A percentile compares a stretch with the other conserved stretches of the same genome.
Conservation (phyloP, 176 grass and related monocot genomes). For the Ampelocalamus luodianensis region DNA sequence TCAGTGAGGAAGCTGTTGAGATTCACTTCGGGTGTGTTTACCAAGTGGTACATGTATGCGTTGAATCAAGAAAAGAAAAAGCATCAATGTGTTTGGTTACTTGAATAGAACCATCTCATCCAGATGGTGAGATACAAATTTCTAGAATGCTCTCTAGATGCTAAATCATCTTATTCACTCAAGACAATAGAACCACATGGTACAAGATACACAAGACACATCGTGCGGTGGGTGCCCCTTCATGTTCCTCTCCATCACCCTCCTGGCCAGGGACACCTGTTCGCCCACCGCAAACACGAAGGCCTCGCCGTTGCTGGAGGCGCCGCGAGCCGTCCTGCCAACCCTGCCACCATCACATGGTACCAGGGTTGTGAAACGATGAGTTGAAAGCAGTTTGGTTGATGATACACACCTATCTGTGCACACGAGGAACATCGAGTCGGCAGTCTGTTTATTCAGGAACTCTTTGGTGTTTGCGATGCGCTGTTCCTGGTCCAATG, state of each 20-base stretch:
- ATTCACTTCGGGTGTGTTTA: too few relatives aligned
- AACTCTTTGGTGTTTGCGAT: slow-evolving; percentile 80
- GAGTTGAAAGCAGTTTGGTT: not conserved
- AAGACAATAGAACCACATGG: too few relatives aligned
- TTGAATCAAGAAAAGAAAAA: too few relatives aligned
- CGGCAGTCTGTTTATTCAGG: slow-evolving; percentile 58
- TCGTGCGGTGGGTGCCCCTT: slow-evolving; percentile 90
- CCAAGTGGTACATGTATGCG: too few relatives aligned
- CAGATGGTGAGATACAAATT: too few relatives aligned
- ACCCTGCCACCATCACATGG: slow-evolving; percentile 41
- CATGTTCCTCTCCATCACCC: slow-evolving; percentile 83
- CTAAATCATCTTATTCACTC: too few relatives aligned
- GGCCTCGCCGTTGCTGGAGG: slow-evolving; percentile 71
- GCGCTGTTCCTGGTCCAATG: slow-evolving; percentile 71
- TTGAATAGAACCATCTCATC: too few relatives aligned
- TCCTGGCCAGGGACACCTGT: slow-evolving; percentile 86
- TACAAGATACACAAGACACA: slow-evolving; percentile 46
- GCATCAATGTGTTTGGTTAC: too few relatives aligned
- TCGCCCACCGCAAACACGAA: slow-evolving; percentile 87
- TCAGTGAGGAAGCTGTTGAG: not conserved
- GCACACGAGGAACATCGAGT: slow-evolving; percentile 86
- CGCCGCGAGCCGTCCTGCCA: slow-evolving; percentile 77
- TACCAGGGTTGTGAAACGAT: too few relatives aligned
- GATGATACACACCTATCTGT: slow-evolving; percentile 68
- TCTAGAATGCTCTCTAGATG: too few relatives aligned